phyloP scores from a whole-genome alignment of 768 basidiomycete species.

The Mrakia hoshinonis region DNA sequence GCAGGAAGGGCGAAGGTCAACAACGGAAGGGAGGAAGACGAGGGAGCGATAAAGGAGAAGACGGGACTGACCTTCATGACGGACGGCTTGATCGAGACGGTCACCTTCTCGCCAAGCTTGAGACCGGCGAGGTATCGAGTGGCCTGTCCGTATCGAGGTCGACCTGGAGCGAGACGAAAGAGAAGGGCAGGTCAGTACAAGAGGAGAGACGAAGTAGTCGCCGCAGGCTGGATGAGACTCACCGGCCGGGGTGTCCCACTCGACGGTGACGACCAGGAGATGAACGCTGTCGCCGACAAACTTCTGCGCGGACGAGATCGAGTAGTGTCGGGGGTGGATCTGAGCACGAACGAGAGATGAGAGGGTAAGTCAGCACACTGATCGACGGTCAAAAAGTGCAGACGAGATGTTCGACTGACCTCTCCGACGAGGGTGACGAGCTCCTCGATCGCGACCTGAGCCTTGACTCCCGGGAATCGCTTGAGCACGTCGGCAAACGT shows the following conservation, averaged over 20 bases:
- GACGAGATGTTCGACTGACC: background rate
- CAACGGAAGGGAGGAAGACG: slow-evolving; percentile 25
- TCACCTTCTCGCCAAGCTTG: slow-evolving; percentile 79
- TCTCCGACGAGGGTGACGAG: slow-evolving; percentile 85
- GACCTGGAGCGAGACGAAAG: background rate
- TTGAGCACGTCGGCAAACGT: slow-evolving; percentile 80
- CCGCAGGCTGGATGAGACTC: background rate
- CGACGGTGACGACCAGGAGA: slow-evolving; percentile 88
- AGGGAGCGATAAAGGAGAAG: background rate
- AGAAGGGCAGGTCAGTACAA: background rate
- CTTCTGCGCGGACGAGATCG: slow-evolving; percentile 90
- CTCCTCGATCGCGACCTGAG: slow-evolving; percentile 57
- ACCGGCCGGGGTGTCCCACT: slow-evolving; percentile 52
- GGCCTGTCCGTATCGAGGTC: slow-evolving; percentile 90
- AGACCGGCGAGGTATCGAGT: slow-evolving; percentile 85
- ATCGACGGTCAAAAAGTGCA: background rate
- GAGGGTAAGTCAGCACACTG: background rate
- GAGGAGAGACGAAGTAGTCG: no score
- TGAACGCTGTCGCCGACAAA: slow-evolving; percentile 93
- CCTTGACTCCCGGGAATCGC: slow-evolving; percentile 67
- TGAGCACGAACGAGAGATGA: background rate
- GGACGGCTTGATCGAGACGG: slow-evolving; percentile 94
- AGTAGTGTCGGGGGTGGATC: slow-evolving; percentile 96
- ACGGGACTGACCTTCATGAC: slow-evolving; percentile 78
- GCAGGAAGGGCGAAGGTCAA: background rate